Base-by-base conservation (phyloP, 495 filamentous ascomycete species). In the Aspergillus hancockii region DNA sequence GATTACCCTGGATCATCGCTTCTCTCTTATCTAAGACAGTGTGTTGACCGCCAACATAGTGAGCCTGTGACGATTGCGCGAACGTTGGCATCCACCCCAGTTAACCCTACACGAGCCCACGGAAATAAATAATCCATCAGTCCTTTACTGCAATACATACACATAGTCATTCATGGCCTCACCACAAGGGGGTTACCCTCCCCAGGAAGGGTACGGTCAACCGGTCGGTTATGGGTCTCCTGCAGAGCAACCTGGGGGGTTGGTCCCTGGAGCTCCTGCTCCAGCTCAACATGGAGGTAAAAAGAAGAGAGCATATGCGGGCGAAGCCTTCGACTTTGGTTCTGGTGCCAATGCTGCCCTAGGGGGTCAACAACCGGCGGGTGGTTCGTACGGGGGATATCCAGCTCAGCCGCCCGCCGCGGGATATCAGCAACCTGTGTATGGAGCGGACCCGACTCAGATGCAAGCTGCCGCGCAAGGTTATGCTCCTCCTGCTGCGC, bases 291-390 rank as follows among this genome's bases (percentile, higher is more conserved):
- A 59, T 73, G 85, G 64, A 80, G 85, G 79, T 79, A 82, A 88
- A 73, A 97, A 92, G 82, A 96, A 96, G 81, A 82, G 92, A 73
- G 85, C 88, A 43, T 98, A 98, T 79, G 94, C 95, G 23, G 91
- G 90, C 25, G 88, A 92, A 70, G 93, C 93, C 7, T 98, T 93
- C 71, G 95, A 97, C 12, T 92, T 98, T 67, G 93, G 89, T 32
- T 84, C 84, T 31, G 94, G 94, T 63, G 90, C 89, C 66, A 98
- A 98, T 84, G 86, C 90, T 53, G 89, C 77, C 16, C 69, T 86
- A 45, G 84, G 82, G 60, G 83, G 80, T 50, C 85, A 88, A 67
- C 70, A 69, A 47, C 73, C 75, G 25, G 81, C 71, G 3, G 82
- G 81, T 49, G 81, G 76, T 57, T 67, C 73, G 70, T 83, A 73